phyloP scores from a whole-genome alignment of 1,139 yeast genomes.

The Spathaspora sp. region DNA sequence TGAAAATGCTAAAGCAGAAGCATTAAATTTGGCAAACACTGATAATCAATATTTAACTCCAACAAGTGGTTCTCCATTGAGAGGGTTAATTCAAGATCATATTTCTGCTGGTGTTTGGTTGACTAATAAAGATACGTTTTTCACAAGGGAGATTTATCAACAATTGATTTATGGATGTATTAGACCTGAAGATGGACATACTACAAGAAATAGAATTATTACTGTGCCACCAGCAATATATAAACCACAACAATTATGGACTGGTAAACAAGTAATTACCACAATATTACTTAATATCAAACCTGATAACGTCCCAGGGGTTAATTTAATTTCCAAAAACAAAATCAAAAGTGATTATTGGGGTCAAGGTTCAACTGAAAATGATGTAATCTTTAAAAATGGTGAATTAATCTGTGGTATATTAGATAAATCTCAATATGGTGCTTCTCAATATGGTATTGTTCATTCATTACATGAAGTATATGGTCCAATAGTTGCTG shows the following conservation, averaged over 20 bases:
- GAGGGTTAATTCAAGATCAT: slow-evolving; percentile 99
- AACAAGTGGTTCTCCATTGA: slow-evolving; percentile 95
- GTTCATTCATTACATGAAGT: slow-evolving; percentile 96
- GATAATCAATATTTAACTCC: slow-evolving; percentile 98
- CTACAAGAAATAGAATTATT: slow-evolving; percentile 64
- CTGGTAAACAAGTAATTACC: slow-evolving; percentile 96
- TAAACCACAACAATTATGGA: slow-evolving; percentile 92
- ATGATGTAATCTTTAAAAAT: slow-evolving; percentile 77
- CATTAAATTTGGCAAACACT: slow-evolving; percentile 89
- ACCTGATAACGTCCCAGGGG: slow-evolving; percentile 86
- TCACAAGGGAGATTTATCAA: slow-evolving; percentile 88
- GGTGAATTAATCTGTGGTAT: slow-evolving; percentile 93
- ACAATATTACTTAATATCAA: slow-evolving; percentile 86
- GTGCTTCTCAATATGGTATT: slow-evolving; percentile 96
- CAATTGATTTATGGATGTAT: slow-evolving; percentile 92
- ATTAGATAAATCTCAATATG: slow-evolving; percentile 96
- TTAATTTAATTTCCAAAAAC: slow-evolving; percentile 78
- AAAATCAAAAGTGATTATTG: slow-evolving; percentile 94
- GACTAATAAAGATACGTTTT: slow-evolving; percentile 87
- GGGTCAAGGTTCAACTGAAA: slow-evolving; percentile 83
- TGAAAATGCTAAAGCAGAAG: slow-evolving; percentile 97
- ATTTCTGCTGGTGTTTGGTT: slow-evolving; percentile 99
- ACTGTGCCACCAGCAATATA: slow-evolving; percentile 88
- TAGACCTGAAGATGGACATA: slow-evolving; percentile 98
- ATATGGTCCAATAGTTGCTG: slow-evolving; percentile 89